Evolutionary conservation across 495 filamentous ascomycete species (phyloP), one percentile per base, ranked within the genome.

Genomic region (Hypoxylon rickii): DNA sequence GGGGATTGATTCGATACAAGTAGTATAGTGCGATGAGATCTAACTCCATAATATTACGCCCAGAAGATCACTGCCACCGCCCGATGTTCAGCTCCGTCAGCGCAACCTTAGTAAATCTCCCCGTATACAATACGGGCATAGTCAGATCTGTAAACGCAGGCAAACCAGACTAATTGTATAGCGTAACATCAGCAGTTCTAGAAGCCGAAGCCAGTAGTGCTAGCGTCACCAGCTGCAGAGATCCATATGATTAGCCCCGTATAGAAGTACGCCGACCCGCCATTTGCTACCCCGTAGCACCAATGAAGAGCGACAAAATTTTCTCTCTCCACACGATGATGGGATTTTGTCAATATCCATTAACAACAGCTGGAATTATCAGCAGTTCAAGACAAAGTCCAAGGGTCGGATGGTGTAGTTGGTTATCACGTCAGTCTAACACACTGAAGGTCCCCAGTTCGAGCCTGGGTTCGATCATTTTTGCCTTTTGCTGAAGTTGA

Each of bases 371-470:
- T n/a, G n/a, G n/a, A n/a, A n/a, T n/a, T n/a, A n/a, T n/a, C n/a
- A n/a, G n/a, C n/a, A n/a, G n/a, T n/a, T n/a, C n/a, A n/a, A n/a
- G n/a, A n/a, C n/a, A n/a, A n/a, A n/a, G n/a, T n/a, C n/a, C n/a
- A n/a, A n/a, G 0, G 54, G 60, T 63, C 60, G 54, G 60, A 63
- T 63, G 60, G 60, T 54, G 54, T 63, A 63, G 59, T 63, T 53
- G 58, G 51, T 56, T 57, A 62, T 58, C 51, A 57, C 54, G 49
- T 55, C 50, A 58, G 46, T 51, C 54, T 51, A 58, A 58, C 39
- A 61, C 57, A 61, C 57, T 55, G 58, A 62, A 62, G 58, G 58
- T 62, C 58, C 54, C 54, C 54, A 58, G 54, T 63, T 63, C 60
- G 54, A 63, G 54, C 54, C 60, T 63, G 54, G 60, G 54, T 58